Conservation (phyloP, 2,329 filamentous ascomycete species). For the Chaetomiaceae sp. region DNA sequence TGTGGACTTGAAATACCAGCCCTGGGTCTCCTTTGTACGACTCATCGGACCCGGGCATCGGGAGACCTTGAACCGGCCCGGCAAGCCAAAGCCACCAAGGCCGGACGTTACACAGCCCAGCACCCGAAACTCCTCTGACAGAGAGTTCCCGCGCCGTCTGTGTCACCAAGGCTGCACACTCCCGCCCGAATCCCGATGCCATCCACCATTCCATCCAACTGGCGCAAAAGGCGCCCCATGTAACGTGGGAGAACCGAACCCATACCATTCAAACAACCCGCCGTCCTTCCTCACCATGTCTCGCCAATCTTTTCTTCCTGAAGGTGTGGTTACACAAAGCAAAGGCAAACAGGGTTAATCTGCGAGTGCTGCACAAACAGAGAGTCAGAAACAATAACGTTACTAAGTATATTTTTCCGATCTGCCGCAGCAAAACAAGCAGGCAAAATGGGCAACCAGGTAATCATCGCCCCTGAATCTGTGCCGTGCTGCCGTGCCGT, state of each 20-base stretch:
- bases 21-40: too few species aligned
- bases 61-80: not conserved
- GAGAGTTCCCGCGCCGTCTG: not conserved
- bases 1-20: too few species aligned
- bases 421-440: too few species aligned
- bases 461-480: too few species aligned
- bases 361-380: too few species aligned
- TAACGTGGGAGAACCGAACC: not conserved
- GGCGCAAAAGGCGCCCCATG: not conserved
- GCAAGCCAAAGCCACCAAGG: not conserved
- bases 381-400: too few species aligned
- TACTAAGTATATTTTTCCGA: too few species aligned
- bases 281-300: too few species aligned
- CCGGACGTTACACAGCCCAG: not conserved
- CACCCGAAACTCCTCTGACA: not conserved
- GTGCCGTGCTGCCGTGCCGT: too few species aligned
- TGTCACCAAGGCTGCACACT: not conserved
- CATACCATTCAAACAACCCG: not conserved
- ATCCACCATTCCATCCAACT: not conserved
- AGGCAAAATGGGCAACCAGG: too few species aligned
- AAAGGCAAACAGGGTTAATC: conserved; percentile 5
- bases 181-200: not conserved
- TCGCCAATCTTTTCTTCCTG: not conserved
- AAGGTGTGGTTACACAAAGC: conserved; percentile 20
- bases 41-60: conserved; percentile 4